Conservation (phyloP, 371 early-diverging fungal genomes). For the Thermomucor indicae-seudaticae region DNA sequence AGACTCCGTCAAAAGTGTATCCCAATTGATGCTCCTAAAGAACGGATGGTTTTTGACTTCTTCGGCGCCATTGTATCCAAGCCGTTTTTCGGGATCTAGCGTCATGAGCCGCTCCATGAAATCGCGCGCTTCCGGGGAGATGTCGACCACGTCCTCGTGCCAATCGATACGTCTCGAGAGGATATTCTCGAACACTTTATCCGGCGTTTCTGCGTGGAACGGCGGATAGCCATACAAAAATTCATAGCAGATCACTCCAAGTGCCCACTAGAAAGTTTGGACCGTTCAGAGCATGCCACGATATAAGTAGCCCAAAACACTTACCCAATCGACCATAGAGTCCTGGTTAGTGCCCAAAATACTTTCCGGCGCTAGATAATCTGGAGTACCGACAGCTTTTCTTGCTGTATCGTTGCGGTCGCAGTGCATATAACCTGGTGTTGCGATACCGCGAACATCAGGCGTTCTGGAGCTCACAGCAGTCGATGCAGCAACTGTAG, state of each 20-base stretch:
- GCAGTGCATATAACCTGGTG: conserved; percentile 11
- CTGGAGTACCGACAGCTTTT: conserved; percentile 91
- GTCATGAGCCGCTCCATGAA: conserved; percentile 83
- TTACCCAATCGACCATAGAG: conserved; percentile 87
- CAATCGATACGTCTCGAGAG: conserved; percentile 67
- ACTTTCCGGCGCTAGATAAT: conserved; percentile 95
- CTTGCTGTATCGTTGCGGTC: conserved; percentile 11
- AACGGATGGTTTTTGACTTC: conserved; percentile 65
- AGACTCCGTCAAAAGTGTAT: conserved; percentile 59
- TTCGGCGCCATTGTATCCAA: conserved; percentile 68
- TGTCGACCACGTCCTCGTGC: conserved; percentile 63
- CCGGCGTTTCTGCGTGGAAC: conserved; percentile 82
- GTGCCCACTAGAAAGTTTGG: conserved; percentile 67
- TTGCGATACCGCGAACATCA: neutral
- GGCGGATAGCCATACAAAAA: conserved; percentile 88
- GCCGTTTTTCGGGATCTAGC: conserved; percentile 69
- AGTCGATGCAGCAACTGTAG: neutral
- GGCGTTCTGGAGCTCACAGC: neutral
- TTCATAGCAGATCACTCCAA: conserved; percentile 88
- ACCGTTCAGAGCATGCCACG: neutral
- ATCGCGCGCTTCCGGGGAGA: conserved; percentile 82
- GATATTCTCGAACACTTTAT: conserved; percentile 86
- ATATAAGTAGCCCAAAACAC: neutral
- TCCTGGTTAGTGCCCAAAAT: conserved; percentile 85
- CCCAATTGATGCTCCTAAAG: conserved; percentile 65